Evolutionary conservation across 768 basidiomycete genomes (phyloP), one percentile per base, ranked within the genome.

Genomic region (Leccinum aurantiacum): DNA sequence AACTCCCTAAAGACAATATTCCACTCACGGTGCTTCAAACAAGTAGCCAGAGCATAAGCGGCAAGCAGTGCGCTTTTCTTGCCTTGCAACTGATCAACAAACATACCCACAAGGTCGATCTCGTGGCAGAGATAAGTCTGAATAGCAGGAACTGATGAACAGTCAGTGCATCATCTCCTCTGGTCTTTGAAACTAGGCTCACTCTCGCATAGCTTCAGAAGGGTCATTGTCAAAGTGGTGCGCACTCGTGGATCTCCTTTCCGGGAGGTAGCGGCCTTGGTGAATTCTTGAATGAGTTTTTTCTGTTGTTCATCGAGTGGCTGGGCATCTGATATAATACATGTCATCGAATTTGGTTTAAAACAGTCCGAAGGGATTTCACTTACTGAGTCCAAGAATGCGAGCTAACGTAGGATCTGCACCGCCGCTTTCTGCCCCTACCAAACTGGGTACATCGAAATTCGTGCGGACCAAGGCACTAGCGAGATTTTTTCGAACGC

Each of bases 151-250:
- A 56, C 67, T 70, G 7, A 56, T n/a, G 25, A 38, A 51, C 29
- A 6, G 5, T 69, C 2, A 65, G 51, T 44, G 41, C n/a, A 10
- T 15, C n/a, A 3, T 5, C 6, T 2, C 3, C n/a, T 19, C 35
- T 25, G 17, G 7, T 8, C 5, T 6, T 50, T 3, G 5, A 38
- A 38, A 24, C 3, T 14, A 29, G 2, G 29, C 62, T 31, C 11
- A 71, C 69, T 64, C 19, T 69, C 61, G 48, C 63, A 65, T 19
- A 70, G 47, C 14, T 63, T 63, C 37, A 71, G 6, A 27, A 70
- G 22, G 0, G 69, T 71, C 56, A 69, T 46, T 1, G 69, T 70
- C 10, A 65, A 62, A 31, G 65, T 61, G 2, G 62, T 71, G 14
- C 69, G 69, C 22, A 62, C 65, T 19, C 53, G 59, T 14, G 51